These are phyloP conservation scores for Yarrowia galli DNA, from an alignment of 1,139 yeast species.

Conservation along the genomic window DNA sequence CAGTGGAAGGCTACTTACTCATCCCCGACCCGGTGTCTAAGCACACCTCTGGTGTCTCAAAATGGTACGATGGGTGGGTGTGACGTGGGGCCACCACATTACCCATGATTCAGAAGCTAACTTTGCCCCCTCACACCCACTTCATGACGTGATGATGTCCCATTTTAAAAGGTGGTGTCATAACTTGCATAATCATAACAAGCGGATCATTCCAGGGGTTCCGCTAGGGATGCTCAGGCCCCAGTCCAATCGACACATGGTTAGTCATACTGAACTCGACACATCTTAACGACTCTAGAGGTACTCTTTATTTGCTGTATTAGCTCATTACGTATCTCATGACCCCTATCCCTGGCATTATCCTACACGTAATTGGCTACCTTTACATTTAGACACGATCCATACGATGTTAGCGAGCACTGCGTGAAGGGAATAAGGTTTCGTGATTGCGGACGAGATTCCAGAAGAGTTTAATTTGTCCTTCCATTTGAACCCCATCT, in stretches of 20 bases:
- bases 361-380: neutral
- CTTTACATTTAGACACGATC: constrained; percentile 9
- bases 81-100: neutral
- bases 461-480: constrained; percentile 17
- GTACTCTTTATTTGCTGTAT: neutral
- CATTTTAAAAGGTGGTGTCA: constrained; percentile 24
- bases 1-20: neutral
- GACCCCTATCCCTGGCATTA: constrained; percentile 21
- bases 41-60: neutral
- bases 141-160: constrained; percentile 34
- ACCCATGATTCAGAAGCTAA: neutral
- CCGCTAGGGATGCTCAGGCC: too few species aligned
- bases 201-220: neutral
- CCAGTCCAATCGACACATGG: too few species aligned
- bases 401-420: constrained; percentile 30
- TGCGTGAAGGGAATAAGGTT: neutral
- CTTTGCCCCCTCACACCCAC: neutral
- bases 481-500: neutral
- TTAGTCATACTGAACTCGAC: too few species aligned
- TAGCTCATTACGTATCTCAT: neutral
- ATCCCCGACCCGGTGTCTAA: too few species aligned
- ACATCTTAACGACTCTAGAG: neutral
- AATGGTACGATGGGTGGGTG: neutral
- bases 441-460: constrained; percentile 23
- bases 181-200: constrained; percentile 21